Base-by-base conservation (phyloP, 148 eudicot species). In the Beta vulgaris region DNA sequence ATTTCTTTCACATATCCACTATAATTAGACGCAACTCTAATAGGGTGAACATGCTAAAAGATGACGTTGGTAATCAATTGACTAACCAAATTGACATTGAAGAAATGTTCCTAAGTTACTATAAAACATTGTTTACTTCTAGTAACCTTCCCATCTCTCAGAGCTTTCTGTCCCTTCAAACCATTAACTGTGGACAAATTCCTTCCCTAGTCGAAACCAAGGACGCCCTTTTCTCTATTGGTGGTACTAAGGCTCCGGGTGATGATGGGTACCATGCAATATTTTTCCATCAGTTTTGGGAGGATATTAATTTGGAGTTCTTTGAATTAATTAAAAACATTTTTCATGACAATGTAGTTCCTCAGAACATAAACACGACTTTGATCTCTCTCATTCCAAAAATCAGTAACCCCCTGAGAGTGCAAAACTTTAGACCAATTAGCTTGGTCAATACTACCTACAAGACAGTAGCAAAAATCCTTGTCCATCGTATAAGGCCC, bases 281-380 rank as follows among this genome's bases (percentile, higher is more conserved):
- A 3, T 69, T 69, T 16, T 69, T 5, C 35, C 29, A 42, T 5
- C 35, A 18, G 5, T 25, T 14, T 34, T 65, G 69, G 69, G 34
- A 43, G 21, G 18, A 16, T 1, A 6, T 68, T 0, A 7, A n/a
- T 0, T 0, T 0, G 0, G 11, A 29, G 0, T 0, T 69, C 3
- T 18, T 18, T 3, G 2, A 48, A 1, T 19, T 12, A 4, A 12
- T 18, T 4, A 18, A 18, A 1, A 1, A 1, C 1, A 7, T 42
- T 6, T 42, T 42, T 14, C 14, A 42, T 8, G 13, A n/a, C n/a
- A 42, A 10, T 42, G 46, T 13, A 0, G 0, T 48, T 13, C 6
- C 4, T 40, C 43, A 4, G 6, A 40, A 4, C 43, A 40, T 40
- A 6, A 67, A 67, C 51, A 3, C 19, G 1, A 39, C 51, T 12